Percentiles rank a stretch among this genome's conserved stretches.
These are phyloP conservation scores for Sequoiadendron giganteum DNA, from an alignment of 75 land plant genomes.

Conservation along the genomic window DNA sequence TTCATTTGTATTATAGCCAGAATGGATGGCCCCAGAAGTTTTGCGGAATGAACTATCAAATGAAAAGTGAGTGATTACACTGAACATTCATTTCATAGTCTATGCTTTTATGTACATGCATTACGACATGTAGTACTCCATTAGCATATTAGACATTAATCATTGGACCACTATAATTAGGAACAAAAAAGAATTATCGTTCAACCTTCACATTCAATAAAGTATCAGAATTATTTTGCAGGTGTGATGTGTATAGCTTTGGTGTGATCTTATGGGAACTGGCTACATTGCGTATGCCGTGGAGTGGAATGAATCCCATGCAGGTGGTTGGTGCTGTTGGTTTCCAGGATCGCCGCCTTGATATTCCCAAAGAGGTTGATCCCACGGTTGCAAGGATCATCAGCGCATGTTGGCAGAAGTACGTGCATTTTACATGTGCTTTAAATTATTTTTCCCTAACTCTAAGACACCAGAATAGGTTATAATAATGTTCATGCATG, in stretches of 20 bases:
- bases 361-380: constrained; percentile 92
- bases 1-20: constrained; percentile 51
- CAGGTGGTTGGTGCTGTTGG: constrained; percentile 99
- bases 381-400: constrained; percentile 87
- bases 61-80: constrained; percentile 65
- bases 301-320: constrained; percentile 99
- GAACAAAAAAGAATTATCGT: not conserved
- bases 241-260: constrained; percentile 98
- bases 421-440: not conserved
- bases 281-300: constrained; percentile 91
- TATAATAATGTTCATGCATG: not conserved
- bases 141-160: not conserved
- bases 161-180: not conserved
- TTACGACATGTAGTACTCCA: not conserved
- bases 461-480: not conserved
- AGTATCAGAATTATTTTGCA: constrained; percentile 25
- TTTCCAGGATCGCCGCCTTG: constrained; percentile 85
- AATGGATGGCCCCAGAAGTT: constrained; percentile 98
- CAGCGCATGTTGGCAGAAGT: constrained; percentile 88
- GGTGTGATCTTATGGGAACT: constrained; percentile 98
- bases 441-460: not conserved
- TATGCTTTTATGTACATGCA: not conserved
- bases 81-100: not conserved
- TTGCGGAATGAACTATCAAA: constrained; percentile 86
- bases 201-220: not conserved